A percentile compares a stretch with the other conserved stretches of the same genome.
Evolutionary conservation across 345 rosid species (phyloP).

Genomic region (Passiflora organensis): DNA sequence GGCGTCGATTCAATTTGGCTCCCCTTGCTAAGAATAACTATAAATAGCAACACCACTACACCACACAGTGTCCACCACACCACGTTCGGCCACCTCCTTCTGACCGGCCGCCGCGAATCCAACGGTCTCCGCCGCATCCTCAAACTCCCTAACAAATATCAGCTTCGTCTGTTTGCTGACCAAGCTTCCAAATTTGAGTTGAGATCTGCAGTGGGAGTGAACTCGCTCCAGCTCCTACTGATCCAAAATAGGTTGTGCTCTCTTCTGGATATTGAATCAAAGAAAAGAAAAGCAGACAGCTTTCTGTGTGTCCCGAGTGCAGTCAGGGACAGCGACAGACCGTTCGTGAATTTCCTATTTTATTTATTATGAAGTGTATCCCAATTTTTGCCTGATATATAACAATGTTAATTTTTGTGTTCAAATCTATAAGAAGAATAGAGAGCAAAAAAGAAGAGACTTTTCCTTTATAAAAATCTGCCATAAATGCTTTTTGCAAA

Average conservation of each 20-base stretch:
- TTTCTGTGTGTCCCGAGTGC: too few relatives aligned
- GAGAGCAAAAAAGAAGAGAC: too few relatives aligned
- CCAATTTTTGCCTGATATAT: too few relatives aligned
- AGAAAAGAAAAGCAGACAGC: too few relatives aligned
- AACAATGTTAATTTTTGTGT: too few relatives aligned
- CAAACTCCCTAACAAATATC: conserved; percentile 1
- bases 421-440: too few relatives aligned
- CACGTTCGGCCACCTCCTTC: conserved; percentile 58
- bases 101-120: conserved; percentile 56
- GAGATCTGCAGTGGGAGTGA: neutral
- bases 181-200: neutral
- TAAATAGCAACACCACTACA: conserved; percentile 46
- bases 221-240: neutral
- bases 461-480: too few relatives aligned
- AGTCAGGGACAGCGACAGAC: too few relatives aligned
- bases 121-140: conserved; percentile 65
- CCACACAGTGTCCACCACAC: conserved; percentile 68
- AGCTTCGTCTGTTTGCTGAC: conserved; percentile 11
- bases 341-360: too few relatives aligned
- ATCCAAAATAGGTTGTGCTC: neutral
- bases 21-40: conserved; percentile 50
- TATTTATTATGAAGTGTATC: too few relatives aligned
- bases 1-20: conserved; percentile 57
- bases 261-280: neutral
- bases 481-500: too few relatives aligned